Base-by-base conservation (phyloP, 2,329 filamentous ascomycete species). In the Fusarium nurragi region DNA sequence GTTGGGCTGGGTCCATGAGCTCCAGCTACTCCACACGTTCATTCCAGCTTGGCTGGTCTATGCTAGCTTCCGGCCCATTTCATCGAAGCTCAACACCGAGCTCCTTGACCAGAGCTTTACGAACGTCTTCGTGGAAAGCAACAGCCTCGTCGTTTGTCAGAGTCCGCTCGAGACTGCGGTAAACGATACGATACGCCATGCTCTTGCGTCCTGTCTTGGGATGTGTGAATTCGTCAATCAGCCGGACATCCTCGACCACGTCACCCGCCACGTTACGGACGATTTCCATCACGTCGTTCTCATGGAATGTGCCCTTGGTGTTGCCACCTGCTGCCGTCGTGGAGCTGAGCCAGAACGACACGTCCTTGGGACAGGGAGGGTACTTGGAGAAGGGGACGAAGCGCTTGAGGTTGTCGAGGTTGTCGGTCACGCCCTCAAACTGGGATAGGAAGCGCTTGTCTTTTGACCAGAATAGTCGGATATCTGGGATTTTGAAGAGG, bases 271-370 rank as follows among this genome's bases (percentile, higher is more conserved):
- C 84, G 68, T 89, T 89, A 67, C 95, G 88, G 18, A 97, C 91
- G 54, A 97, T 86, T 78, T 98, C 95, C 94, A 98, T 98, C 48
- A 98, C 83, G 77, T 99, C 95, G 78, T 98, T 98, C 76, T 96
- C 94, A 76, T 98, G 94, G 74, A 97, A 93, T 69, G 74, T 56
- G 69, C 76, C 70, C 77, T 81, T 56, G 71, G 77, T 72, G 50
- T 79, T 82, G 25, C 83, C 84, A 13, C 80, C 83, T 4, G 78
- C 83, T 21, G 81, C 77, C 3, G 81, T 79, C 77, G 80, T 66
- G 25, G 71, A 71, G 52, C 58, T 64, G 18, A 98, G 80, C 95
- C 95, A 99, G 78, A 99, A 99, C 1, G 94, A 91, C 12, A 98
- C 90, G 76, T 99, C 95, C 78, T 94, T 94, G 75, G 90, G 90